Percentiles rank a stretch among this genome's conserved stretches.
Evolutionary conservation across 805 yeast species (phyloP).

Genomic region (Cephaloascus fragrans): DNA sequence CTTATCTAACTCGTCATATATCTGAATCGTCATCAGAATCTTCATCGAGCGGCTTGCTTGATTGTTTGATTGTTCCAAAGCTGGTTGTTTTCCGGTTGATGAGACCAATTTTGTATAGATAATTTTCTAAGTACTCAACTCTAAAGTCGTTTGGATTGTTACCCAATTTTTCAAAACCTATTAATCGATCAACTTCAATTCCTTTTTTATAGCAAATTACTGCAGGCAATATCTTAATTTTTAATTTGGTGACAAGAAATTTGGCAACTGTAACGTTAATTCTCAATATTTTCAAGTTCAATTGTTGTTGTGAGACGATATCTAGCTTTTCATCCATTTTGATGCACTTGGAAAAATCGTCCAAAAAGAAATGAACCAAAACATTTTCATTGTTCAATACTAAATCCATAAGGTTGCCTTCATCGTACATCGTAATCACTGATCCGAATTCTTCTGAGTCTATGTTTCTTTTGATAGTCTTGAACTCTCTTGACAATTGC

Average conservation of each 20-base stretch:
- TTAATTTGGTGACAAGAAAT: slow-evolving; percentile 55
- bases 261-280: slow-evolving; percentile 61
- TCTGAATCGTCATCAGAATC: slow-evolving; percentile 29
- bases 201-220: slow-evolving; percentile 55
- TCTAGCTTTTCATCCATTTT: slow-evolving; percentile 40
- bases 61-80: slow-evolving; percentile 10
- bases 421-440: slow-evolving; percentile 32
- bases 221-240: slow-evolving; percentile 62
- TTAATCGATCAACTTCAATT: slow-evolving; percentile 43
- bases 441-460: slow-evolving; percentile 23
- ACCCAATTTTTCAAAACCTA: slow-evolving; percentile 63
- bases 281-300: slow-evolving; percentile 40
- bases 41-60: slow-evolving; percentile 5
- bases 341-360: slow-evolving; percentile 49
- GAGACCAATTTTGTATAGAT: slow-evolving; percentile 20
- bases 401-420: slow-evolving; percentile 44
- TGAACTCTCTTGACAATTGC: slow-evolving; percentile 38
- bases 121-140: slow-evolving; percentile 37
- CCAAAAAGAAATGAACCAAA: slow-evolving; percentile 57
- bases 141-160: slow-evolving; percentile 34
- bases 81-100: slow-evolving; percentile 22
- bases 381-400: slow-evolving; percentile 32
- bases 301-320: slow-evolving; percentile 46
- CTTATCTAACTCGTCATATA: too few species aligned
- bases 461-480: slow-evolving; percentile 17